Conservation (phyloP, 2,329 filamentous ascomycete species). For the Aspergillus pseudoglaucus region DNA sequence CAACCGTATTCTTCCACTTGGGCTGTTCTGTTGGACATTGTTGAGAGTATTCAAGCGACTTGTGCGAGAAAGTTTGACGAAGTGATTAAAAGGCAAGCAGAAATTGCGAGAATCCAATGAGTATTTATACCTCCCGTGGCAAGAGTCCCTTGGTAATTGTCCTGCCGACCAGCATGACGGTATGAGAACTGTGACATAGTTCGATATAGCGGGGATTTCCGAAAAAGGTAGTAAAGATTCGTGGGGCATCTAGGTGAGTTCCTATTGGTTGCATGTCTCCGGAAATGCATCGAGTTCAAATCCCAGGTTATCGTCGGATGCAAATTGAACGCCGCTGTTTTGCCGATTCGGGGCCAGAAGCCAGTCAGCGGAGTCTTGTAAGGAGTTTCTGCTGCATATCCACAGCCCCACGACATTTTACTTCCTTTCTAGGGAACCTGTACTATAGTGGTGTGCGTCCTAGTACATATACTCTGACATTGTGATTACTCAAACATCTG, state of each 20-base stretch:
- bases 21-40: not conserved
- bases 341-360: too few species aligned
- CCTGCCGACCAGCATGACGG: not conserved
- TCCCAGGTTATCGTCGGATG: too few species aligned
- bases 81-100: not conserved
- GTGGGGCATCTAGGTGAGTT: not conserved
- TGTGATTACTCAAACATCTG: too few species aligned
- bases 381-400: too few species aligned
- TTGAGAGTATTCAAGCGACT: not conserved
- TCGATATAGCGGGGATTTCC: not conserved
- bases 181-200: not conserved
- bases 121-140: not conserved
- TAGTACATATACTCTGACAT: too few species aligned
- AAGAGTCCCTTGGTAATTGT: not conserved
- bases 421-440: too few species aligned
- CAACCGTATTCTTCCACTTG: conserved; percentile 2
- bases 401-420: too few species aligned
- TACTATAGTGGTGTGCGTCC: too few species aligned
- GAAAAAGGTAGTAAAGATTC: not conserved
- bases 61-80: not conserved
- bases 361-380: too few species aligned
- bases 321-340: too few species aligned
- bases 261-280: too few species aligned
- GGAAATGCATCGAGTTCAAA: too few species aligned
- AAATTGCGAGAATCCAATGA: not conserved